Evolutionary conservation across 1,284 basidiomycete genomes (phyloP).

Genomic region (Hemileia vastatrix): DNA sequence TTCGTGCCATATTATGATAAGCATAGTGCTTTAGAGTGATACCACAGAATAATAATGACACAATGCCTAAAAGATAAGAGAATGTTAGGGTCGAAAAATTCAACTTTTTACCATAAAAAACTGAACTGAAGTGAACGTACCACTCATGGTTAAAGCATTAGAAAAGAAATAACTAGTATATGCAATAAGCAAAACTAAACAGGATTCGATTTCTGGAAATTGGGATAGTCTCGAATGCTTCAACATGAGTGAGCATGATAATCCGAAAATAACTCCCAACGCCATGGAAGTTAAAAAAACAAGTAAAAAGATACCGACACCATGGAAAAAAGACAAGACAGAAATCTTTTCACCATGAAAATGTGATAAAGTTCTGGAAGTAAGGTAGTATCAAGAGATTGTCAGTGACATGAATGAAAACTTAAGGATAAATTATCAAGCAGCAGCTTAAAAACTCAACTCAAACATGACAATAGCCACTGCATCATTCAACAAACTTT

Average conservation of each 20-base stretch:
- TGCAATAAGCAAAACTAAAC: slow-evolving; percentile 83
- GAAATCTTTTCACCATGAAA: slow-evolving; percentile 86
- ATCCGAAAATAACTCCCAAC: slow-evolving; percentile 80
- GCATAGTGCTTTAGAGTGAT: slow-evolving; percentile 99
- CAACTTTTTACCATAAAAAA: background rate
- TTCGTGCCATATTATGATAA: slow-evolving; percentile 94
- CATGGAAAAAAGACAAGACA: slow-evolving; percentile 81
- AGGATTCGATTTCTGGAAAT: slow-evolving; percentile 87
- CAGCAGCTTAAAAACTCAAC: slow-evolving; percentile 54
- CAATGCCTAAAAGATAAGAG: slow-evolving; percentile 55
- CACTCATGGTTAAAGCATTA: slow-evolving; percentile 85
- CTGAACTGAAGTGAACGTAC: slow-evolving; percentile 36
- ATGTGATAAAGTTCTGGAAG: slow-evolving; percentile 69
- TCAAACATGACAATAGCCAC: slow-evolving; percentile 99
- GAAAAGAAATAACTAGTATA: slow-evolving; percentile 99
- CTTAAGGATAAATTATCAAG: background rate
- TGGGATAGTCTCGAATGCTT: slow-evolving; percentile 83
- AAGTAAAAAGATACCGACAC: slow-evolving; percentile 88
- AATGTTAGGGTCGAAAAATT: background rate
- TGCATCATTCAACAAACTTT: slow-evolving; percentile 93
- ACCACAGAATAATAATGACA: slow-evolving; percentile 94
- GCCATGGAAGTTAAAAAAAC: slow-evolving; percentile 91
- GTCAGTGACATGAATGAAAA: background rate
- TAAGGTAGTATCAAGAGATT: background rate
- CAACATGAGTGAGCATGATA: slow-evolving; percentile 78